These are phyloP conservation scores for Apophysomyces elegans DNA, from an alignment of 371 early-diverging fungal species.

Conservation along the genomic window DNA sequence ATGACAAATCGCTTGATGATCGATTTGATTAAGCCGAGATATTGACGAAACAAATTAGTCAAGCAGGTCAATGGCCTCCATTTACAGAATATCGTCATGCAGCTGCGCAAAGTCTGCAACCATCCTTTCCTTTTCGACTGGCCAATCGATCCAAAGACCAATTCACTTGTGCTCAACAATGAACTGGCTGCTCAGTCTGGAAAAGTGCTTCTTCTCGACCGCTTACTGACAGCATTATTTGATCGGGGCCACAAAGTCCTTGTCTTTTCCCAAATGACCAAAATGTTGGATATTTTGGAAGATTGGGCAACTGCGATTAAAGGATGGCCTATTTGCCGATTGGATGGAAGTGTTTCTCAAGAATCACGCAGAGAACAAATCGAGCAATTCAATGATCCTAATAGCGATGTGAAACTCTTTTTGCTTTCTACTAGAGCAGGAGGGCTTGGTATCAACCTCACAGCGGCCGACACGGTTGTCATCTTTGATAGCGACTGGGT, in stretches of 20 bases:
- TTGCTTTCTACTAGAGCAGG: constrained; percentile 98
- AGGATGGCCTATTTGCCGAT: constrained; percentile 85
- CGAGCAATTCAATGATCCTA: constrained; percentile 57
- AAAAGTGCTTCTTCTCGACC: constrained; percentile 88
- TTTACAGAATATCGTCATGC: constrained; percentile 88
- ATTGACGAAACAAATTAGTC: constrained; percentile 18
- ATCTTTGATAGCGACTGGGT: constrained; percentile 95
- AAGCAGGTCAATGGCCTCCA: constrained; percentile 61
- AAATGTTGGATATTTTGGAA: constrained; percentile 91
- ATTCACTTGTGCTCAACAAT: constrained; percentile 47
- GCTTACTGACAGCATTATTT: constrained; percentile 79
- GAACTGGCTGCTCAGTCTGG: constrained; percentile 77
- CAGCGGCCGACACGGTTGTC: constrained; percentile 94
- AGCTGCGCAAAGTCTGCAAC: constrained; percentile 94
- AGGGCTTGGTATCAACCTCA: constrained; percentile 94
- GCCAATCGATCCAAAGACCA: constrained; percentile 63
- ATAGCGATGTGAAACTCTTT: constrained; percentile 75
- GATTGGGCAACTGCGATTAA: constrained; percentile 83
- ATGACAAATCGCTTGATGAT: background rate
- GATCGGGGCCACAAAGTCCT: constrained; percentile 85
- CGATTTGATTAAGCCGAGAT: background rate
- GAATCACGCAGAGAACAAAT: constrained; percentile 84
- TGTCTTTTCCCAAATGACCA: constrained; percentile 94
- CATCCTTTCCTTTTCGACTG: constrained; percentile 94
- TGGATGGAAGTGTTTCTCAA: constrained; percentile 90